A percentile compares a stretch with the other conserved stretches of the same genome.
Conservation (phyloP, 345 rosid genomes). For the Tarenaya hassleriana region DNA sequence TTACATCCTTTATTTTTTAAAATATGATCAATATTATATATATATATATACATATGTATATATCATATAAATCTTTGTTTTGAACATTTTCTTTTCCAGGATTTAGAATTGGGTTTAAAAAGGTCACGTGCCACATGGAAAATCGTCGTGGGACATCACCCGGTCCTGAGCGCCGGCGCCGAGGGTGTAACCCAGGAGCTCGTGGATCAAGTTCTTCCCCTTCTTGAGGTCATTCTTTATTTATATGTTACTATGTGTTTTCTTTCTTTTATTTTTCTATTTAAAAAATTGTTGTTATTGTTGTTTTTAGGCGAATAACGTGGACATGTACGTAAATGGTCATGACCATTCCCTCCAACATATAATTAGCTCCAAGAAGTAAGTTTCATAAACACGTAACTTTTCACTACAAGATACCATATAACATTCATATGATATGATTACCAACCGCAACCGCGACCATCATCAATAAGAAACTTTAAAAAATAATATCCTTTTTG, state of each 20-base stretch:
- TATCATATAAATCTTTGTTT: too few species aligned
- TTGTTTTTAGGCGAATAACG: conserved; percentile 40
- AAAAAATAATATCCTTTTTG: too few species aligned
- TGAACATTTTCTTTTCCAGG: too few species aligned
- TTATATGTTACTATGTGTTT: neutral
- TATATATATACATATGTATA: neutral
- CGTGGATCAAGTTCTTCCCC: conserved; percentile 39
- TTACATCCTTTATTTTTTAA: neutral
- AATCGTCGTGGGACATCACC: conserved; percentile 60
- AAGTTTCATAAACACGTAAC: neutral
- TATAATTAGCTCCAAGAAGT: conserved; percentile 35
- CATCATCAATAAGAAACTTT: too few species aligned
- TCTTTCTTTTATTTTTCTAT: neutral
- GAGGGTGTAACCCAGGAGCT: conserved; percentile 57
- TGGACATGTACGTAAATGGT: conserved; percentile 52
- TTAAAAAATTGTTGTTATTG: neutral
- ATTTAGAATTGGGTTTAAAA: conserved; percentile 36
- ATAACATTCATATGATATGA: too few species aligned
- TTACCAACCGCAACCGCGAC: too few species aligned
- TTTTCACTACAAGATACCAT: too few species aligned
- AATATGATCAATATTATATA: neutral
- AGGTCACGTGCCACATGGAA: conserved; percentile 51
- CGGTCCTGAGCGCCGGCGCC: conserved; percentile 51
- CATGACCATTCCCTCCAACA: conserved; percentile 64
- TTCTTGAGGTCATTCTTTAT: conserved; percentile 33